A percentile compares a stretch with the other conserved stretches of the same genome.
Evolutionary conservation across 2,329 filamentous ascomycete species (phyloP).

Genomic region (Cytospora piceicola): DNA sequence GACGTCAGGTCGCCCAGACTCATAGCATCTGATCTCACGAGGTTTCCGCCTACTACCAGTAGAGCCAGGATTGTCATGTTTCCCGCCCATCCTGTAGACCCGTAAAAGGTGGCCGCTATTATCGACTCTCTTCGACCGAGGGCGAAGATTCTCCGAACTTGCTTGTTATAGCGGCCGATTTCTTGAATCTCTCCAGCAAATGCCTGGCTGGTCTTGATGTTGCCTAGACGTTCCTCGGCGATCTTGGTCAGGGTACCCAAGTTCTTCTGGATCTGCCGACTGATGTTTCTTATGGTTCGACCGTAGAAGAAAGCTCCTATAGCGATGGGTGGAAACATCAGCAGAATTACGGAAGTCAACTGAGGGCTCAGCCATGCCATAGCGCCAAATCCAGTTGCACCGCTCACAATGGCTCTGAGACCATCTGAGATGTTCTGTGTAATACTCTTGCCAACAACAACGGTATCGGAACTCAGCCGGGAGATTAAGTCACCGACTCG

Average conservation of each 20-base stretch:
- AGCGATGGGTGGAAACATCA: conserved; percentile 90
- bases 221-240: conserved; percentile 95
- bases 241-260: conserved; percentile 93
- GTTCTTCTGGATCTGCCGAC: conserved; percentile 91
- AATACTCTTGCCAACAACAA: conserved; percentile 98
- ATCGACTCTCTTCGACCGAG: conserved; percentile 86
- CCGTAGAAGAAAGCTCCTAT: conserved; percentile 92
- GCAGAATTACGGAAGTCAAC: conserved; percentile 80
- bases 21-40: conserved; percentile 85
- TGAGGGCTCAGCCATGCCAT: conserved; percentile 97
- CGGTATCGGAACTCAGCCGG: conserved; percentile 90
- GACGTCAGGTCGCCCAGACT: conserved; percentile 91
- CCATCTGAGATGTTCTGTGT: conserved; percentile 98
- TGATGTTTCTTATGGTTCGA: conserved; percentile 83
- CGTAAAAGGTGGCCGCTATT: conserved; percentile 89
- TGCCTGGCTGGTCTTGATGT: conserved; percentile 94
- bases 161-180: conserved; percentile 86
- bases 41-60: conserved; percentile 85
- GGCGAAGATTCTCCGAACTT: conserved; percentile 89
- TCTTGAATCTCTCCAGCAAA: conserved; percentile 94
- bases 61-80: conserved; percentile 96
- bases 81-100: conserved; percentile 83
- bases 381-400: conserved; percentile 82
- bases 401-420: conserved; percentile 87
- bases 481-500: conserved; percentile 95